Evolutionary conservation across 345 rosid species (phyloP).

Genomic region (Camelina sativa): DNA sequence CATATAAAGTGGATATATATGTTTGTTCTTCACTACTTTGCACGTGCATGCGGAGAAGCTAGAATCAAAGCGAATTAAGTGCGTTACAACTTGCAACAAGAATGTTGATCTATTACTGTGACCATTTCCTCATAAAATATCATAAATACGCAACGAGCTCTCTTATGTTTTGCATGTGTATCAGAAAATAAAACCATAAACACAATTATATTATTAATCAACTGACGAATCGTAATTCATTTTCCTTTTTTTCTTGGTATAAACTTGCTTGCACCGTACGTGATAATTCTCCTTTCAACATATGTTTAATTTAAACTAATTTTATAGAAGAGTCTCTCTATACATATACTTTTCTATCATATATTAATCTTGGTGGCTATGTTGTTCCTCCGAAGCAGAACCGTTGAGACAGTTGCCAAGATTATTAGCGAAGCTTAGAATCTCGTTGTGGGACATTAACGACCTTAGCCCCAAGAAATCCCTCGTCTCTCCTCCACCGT

Average conservation of each 20-base stretch:
- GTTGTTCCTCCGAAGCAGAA: constrained; percentile 36
- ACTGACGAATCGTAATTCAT: not conserved
- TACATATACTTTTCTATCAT: constrained; percentile 24
- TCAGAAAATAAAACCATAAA: not conserved
- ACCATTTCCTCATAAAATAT: not conserved
- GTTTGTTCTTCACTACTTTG: not conserved
- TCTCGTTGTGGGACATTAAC: constrained; percentile 65
- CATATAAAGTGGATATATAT: not conserved
- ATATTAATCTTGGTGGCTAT: constrained; percentile 32
- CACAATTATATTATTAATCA: not conserved
- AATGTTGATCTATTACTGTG: constrained; percentile 10
- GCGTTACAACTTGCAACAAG: not conserved
- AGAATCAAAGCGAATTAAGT: not conserved
- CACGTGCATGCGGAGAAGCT: constrained; percentile 1
- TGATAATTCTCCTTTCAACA: constrained; percentile 26
- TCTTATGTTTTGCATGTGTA: not conserved
- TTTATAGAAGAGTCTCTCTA: constrained; percentile 29
- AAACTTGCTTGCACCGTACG: not conserved
- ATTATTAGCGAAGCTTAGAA: constrained; percentile 63
- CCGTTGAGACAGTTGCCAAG: constrained; percentile 58
- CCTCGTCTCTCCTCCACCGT: constrained; percentile 67
- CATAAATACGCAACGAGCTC: not conserved
- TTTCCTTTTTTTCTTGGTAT: not conserved
- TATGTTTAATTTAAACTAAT: not conserved
- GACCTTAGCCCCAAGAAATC: constrained; percentile 86